Percentiles rank a stretch among this genome's conserved stretches.
These are phyloP conservation scores for Delitschia confertaspora DNA, from an alignment of 495 filamentous ascomycete genomes.

Conservation along the genomic window DNA sequence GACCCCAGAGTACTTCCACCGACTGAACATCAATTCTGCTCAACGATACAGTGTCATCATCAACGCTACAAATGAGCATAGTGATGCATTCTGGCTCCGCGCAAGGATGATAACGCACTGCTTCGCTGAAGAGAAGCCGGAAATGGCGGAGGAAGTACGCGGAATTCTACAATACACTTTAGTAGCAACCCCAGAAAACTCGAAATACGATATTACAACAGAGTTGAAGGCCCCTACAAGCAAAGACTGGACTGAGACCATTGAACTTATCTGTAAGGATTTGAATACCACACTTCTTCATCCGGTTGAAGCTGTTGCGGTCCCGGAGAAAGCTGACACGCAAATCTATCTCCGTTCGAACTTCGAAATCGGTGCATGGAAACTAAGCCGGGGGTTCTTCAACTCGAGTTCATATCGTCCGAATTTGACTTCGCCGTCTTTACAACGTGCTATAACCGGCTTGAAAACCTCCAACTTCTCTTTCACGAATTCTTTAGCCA, in stretches of 20 bases:
- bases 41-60: conserved; percentile 35
- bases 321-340: conserved; percentile 39
- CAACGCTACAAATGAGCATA: conserved; percentile 19
- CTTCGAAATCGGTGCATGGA: conserved; percentile 49
- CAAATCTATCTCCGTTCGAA: conserved; percentile 44
- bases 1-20: conserved; percentile 23
- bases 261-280: conserved; percentile 40
- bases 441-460: conserved; percentile 36
- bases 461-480: conserved; percentile 2
- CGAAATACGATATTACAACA: no score
- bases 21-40: conserved; percentile 31
- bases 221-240: conserved; percentile 29
- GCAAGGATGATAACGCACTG: conserved; percentile 50
- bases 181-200: background rate
- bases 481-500: conserved; percentile 1
- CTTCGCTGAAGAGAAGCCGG: conserved; percentile 39
- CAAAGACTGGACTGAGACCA: conserved; percentile 34
- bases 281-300: conserved; percentile 36
- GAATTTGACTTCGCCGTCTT: conserved; percentile 35
- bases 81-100: conserved; percentile 48
- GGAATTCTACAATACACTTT: conserved; percentile 26
- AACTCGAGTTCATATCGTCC: conserved; percentile 48
- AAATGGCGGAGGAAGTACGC: conserved; percentile 29
- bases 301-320: conserved; percentile 35
- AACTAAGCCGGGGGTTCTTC: conserved; percentile 47